Base-by-base conservation (phyloP, 768 basidiomycete species). In the Mrakia blollopis region DNA sequence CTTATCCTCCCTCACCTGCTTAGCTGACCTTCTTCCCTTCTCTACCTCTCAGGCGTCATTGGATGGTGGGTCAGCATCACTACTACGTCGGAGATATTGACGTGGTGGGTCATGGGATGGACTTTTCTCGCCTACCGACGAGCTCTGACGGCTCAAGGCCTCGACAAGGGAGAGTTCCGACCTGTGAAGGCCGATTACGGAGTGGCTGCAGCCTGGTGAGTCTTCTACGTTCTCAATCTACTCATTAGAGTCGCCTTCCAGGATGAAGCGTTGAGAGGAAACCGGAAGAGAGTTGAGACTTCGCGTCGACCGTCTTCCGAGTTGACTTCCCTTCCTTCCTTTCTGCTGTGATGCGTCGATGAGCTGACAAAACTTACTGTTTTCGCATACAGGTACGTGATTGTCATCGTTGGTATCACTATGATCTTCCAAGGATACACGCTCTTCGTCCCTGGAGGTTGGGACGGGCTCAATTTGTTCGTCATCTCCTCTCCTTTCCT, bases 351-450 rank as follows among this genome's bases (percentile, higher is more conserved):
- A 8, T 28, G 0, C 11, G 28, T 25, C 57, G n/a, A 57, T 1
- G n/a, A 7, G 5, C 57, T 57, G n/a, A 57, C 57, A 4, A 28
- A 54, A 1, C 18, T 25, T 25, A 8, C 18, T 25, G 9, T 25
- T 7, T 8, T 8, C 14, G 8, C 57, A 5, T 11, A 44, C 23
- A 57, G 57, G 57, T 57, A 57, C 25, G 57, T 57, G 1, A 57
- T 57, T n/a, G 28, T n/a, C 25, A 57, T 57, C n/a, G 57, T 57
- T 8, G 57, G 57, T 11, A 25, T 57, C 25, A 57, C 57, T 10
- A 57, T 57, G 57, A n/a, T 57, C n/a, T 57, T 57, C 47, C 57
- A 57, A 11, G 57, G 57, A n/a, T 57, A 57, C 57, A n/a, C 57
- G 25, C 57, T 57, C 9, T 57, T 57, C 13, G 25, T 57, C 11